Percentiles rank a stretch among this genome's conserved stretches.
phyloP scores from a whole-genome alignment of 768 basidiomycete species.

The Cytidiella melzeri region DNA sequence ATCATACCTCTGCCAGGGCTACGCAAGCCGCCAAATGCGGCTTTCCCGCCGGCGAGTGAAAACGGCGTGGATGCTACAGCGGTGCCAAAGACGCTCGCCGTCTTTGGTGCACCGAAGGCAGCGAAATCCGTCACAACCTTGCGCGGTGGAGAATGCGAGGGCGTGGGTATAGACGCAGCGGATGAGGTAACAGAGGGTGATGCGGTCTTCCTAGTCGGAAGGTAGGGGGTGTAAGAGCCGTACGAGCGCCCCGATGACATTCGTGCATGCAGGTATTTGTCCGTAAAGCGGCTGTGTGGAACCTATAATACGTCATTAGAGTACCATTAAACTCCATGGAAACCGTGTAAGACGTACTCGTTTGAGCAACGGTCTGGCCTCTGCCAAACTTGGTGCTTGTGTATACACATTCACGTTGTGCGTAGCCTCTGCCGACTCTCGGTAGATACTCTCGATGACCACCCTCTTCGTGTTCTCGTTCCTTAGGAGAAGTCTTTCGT shows the following conservation, averaged over 20 bases:
- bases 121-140: slow-evolving; percentile 89
- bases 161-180: slow-evolving; percentile 17
- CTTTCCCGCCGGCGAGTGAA: slow-evolving; percentile 71
- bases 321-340: too few species aligned
- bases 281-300: slow-evolving; percentile 92
- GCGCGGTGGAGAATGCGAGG: slow-evolving; percentile 63
- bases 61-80: slow-evolving; percentile 78
- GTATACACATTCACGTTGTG: slow-evolving; percentile 89
- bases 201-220: slow-evolving; percentile 35
- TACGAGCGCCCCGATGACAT: slow-evolving; percentile 49
- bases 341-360: slow-evolving; percentile 48
- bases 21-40: slow-evolving; percentile 80
- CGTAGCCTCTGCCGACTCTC: slow-evolving; percentile 78
- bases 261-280: slow-evolving; percentile 84
- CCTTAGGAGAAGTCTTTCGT: slow-evolving; percentile 82
- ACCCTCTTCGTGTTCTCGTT: slow-evolving; percentile 98
- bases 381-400: slow-evolving; percentile 58
- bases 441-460: slow-evolving; percentile 94
- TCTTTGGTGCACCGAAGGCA: slow-evolving; percentile 71
- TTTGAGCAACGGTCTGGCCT: slow-evolving; percentile 73
- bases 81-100: slow-evolving; percentile 77
- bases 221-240: slow-evolving; percentile 41
- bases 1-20: slow-evolving; percentile 23
- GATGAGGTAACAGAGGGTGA: slow-evolving; percentile 29
- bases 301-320: too few species aligned